Conservation (phyloP, 371 early-diverging fungal species). For the Parasitella parasitica region DNA sequence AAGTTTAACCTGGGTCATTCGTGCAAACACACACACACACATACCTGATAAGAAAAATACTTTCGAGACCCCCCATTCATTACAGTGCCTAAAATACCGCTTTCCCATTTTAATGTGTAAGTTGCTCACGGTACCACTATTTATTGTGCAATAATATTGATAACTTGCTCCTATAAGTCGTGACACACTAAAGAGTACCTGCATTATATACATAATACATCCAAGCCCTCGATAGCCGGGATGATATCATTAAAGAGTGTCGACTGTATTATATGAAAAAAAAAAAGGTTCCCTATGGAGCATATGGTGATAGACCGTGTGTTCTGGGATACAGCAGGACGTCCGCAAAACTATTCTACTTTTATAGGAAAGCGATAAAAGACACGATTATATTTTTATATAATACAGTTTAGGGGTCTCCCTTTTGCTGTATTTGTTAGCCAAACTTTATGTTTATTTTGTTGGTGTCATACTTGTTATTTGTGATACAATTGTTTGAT, state of each 20-base stretch:
- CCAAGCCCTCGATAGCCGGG: neutral
- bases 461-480: neutral
- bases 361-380: too few species aligned
- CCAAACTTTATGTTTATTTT: neutral
- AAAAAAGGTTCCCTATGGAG: too few species aligned
- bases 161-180: neutral
- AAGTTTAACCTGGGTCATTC: conserved; percentile 1
- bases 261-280: neutral
- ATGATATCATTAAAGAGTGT: too few species aligned
- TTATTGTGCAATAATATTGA: neutral
- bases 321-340: too few species aligned
- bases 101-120: neutral
- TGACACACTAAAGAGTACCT: neutral
- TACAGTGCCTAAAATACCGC: neutral
- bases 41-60: neutral
- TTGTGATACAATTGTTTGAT: neutral
- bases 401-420: neutral
- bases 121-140: neutral
- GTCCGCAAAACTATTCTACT: too few species aligned
- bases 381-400: too few species aligned
- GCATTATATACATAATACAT: too few species aligned
- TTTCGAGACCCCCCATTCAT: neutral
- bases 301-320: too few species aligned
- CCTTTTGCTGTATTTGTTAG: neutral
- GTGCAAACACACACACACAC: neutral